Conservation (phyloP, 129 eudicot genomes). For the Pittosporum tobira region DNA sequence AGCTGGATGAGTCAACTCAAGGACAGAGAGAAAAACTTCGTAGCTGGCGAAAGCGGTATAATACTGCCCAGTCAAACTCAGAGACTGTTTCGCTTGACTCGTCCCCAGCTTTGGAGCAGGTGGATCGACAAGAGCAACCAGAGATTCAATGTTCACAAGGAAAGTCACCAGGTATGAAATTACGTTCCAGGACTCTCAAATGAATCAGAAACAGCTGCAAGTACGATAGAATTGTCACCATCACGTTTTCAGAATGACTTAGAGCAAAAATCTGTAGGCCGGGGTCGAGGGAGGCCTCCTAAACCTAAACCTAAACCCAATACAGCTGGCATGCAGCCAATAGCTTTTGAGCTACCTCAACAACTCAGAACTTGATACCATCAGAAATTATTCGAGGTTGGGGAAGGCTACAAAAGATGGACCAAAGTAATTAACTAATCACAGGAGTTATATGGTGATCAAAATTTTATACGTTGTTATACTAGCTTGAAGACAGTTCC, state of each 20-base stretch:
- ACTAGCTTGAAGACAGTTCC: no score
- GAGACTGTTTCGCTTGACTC: neutral
- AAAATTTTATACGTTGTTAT: no score
- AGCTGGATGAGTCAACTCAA: neutral
- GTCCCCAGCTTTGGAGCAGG: conserved; percentile 1
- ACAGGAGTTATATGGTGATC: no score
- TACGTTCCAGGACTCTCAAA: neutral
- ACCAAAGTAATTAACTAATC: no score
- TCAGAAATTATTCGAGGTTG: no score
- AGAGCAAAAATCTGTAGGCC: neutral
- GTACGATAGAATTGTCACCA: neutral
- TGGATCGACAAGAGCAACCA: neutral
- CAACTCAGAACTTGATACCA: no score
- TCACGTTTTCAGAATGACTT: neutral
- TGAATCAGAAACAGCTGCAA: neutral
- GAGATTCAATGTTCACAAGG: neutral
- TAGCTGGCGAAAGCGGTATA: conserved; percentile 6
- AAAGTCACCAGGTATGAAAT: neutral
- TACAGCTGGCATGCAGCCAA: neutral
- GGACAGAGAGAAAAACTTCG: conserved; percentile 17
- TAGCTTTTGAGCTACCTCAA: no score
- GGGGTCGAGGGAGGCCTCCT: conserved; percentile 12
- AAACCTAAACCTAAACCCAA: neutral
- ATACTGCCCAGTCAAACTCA: neutral
- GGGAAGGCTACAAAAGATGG: no score